Base-by-base conservation (phyloP, 1,284 basidiomycete species). In the Fomitopsis pinicola region DNA sequence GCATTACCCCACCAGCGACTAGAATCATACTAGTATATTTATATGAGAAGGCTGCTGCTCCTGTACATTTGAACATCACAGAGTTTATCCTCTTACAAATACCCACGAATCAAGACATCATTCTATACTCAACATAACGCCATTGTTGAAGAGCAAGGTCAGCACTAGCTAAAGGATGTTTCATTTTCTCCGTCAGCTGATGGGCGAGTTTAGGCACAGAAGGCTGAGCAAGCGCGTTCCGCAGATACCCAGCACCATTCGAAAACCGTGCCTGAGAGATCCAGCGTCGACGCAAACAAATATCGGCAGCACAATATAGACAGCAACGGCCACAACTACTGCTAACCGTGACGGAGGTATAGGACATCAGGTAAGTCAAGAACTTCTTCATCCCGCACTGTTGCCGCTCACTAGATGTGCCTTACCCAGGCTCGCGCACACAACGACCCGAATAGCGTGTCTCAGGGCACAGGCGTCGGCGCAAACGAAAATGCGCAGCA, bases 101-200 rank as follows among this genome's bases (percentile, higher is more conserved):
- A 19, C 30, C 30, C 30, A 54, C 52, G 22, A 55, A 12, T 40
- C 8, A 10, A 55, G 12, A 19, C 53, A 19, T 26, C 30, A 33
- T 8, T 33, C 0, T 33, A 33, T 33, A 33, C 8, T 5, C 30
- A 7, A 42, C 42, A 57, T 10, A 38, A 58, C 48, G 56, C 42
- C 56, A 1, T 38, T 58, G 42, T 58, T 58, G 6, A 58, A 58
- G 56, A 58, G 56, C 56, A 58, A 58, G 56, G 56, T 58, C 2
- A 46, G 45, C 35, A 1, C 44, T 26, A 4, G 55, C 12, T 56
- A 4, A 17, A 26, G 22, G 19, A 33, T n/a, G 40, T 4, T 15
- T 2, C 44, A 33, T 8, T 33, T 33, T 33, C 8, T 8, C 8
- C 30, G 30, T 33, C 30, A 9, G 15, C 5, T 38, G 28, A 15